phyloP scores from a whole-genome alignment of 805 yeast species.

The Priceomyces medius region DNA sequence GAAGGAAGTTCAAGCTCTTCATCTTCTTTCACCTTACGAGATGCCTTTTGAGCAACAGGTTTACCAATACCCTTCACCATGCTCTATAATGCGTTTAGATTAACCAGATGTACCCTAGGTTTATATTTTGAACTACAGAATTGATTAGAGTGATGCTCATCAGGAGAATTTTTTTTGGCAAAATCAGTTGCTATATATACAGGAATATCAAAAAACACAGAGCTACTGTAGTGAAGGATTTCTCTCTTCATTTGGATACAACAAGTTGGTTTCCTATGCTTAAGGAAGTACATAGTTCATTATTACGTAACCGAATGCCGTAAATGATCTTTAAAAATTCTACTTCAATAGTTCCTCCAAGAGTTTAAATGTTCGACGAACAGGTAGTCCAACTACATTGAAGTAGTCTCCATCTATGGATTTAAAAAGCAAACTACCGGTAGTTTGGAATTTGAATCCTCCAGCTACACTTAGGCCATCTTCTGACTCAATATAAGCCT shows the following conservation, averaged over 20 bases:
- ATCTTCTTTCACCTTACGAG: constrained; percentile 16
- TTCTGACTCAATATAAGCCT: constrained; percentile 60
- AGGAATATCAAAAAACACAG: neutral
- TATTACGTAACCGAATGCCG: too few relatives aligned
- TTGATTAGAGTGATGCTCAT: constrained; percentile 3
- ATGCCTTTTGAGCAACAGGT: neutral
- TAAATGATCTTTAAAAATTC: too few relatives aligned
- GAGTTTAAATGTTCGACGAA: constrained; percentile 51
- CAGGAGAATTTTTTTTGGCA: constrained; percentile 1
- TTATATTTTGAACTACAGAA: too few relatives aligned
- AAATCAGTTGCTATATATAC: neutral
- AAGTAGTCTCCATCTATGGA: constrained; percentile 75
- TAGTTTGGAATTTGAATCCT: constrained; percentile 82
- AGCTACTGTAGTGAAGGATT: too few relatives aligned
- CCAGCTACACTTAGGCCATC: constrained; percentile 90
- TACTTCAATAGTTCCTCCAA: too few relatives aligned
- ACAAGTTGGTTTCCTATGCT: too few relatives aligned
- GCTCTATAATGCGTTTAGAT: neutral
- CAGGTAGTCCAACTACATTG: constrained; percentile 88
- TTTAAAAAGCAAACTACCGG: constrained; percentile 63
- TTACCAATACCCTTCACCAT: neutral
- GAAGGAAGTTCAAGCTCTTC: constrained; percentile 11
- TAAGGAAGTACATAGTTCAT: too few relatives aligned
- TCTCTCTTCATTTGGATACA: too few relatives aligned
- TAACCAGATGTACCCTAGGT: neutral